Evolutionary conservation across 2,329 filamentous ascomycete species (phyloP).

Genomic region (Colletotrichum sp.): DNA sequence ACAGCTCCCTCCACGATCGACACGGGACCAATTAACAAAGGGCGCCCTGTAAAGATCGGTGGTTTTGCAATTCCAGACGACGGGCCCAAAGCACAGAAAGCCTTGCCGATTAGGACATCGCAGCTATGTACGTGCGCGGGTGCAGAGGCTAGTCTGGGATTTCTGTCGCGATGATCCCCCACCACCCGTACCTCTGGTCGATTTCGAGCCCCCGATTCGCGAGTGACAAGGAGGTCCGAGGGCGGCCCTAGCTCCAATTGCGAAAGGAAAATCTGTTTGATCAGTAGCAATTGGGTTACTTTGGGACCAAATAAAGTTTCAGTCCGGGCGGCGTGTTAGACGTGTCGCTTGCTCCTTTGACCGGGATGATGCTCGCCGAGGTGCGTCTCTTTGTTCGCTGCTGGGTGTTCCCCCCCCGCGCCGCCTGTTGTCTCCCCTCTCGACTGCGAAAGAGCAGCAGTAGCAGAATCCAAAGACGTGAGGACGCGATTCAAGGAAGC

Average conservation of each 20-base stretch:
- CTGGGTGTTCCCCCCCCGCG: neutral
- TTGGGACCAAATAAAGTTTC: neutral
- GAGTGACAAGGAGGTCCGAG: neutral
- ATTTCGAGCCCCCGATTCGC: neutral
- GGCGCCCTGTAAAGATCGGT: neutral
- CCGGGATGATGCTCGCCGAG: neutral
- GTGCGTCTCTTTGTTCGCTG: neutral
- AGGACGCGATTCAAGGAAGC: neutral
- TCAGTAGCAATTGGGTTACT: neutral
- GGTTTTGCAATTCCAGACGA: neutral
- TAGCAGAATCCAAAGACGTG: fast-evolving
- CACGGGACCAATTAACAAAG: neutral
- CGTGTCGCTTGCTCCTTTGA: neutral
- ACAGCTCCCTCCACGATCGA: neutral
- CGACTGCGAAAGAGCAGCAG: neutral
- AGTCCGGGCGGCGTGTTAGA: neutral
- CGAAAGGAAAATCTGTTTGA: neutral
- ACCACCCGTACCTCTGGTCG: neutral
- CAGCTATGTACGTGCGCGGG: neutral
- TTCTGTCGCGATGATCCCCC: neutral
- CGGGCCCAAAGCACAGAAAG: neutral
- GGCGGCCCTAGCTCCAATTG: neutral
- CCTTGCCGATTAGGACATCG: neutral
- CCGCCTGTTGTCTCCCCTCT: neutral
- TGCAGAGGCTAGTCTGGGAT: neutral